Conservation (phyloP, 2,329 filamentous ascomycete genomes). For the Aspergillus pseudotamarii region DNA sequence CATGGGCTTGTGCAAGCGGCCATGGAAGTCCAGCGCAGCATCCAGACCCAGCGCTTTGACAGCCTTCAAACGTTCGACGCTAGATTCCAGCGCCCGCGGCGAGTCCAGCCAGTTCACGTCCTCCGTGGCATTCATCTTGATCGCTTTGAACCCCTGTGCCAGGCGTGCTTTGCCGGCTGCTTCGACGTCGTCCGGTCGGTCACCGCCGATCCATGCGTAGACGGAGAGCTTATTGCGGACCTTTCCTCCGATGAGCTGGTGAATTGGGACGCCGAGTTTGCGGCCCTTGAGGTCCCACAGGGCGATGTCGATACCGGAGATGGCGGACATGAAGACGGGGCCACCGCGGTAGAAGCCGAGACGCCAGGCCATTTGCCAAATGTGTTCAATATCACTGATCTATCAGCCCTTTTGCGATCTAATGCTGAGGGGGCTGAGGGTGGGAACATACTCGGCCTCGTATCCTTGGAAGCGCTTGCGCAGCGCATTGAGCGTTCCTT, state of each 20-base stretch:
- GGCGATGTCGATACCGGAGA: conserved; percentile 77
- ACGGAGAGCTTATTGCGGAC: conserved; percentile 70
- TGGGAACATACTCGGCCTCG: conserved; percentile 66
- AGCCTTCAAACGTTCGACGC: conserved; percentile 67
- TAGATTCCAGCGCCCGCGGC: conserved; percentile 63
- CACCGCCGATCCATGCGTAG: conserved; percentile 79
- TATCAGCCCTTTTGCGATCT: neutral
- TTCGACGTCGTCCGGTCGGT: conserved; percentile 68
- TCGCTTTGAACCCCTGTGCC: conserved; percentile 42
- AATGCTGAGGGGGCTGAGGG: neutral
- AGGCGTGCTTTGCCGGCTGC: conserved; percentile 55
- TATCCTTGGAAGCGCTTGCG: conserved; percentile 63
- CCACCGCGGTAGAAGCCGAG: conserved; percentile 76
- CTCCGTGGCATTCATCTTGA: conserved; percentile 81
- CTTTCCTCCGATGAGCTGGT: conserved; percentile 74
- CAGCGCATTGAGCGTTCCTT: conserved; percentile 71
- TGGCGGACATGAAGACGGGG: conserved; percentile 77
- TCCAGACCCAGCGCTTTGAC: conserved; percentile 73
- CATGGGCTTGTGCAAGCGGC: conserved; percentile 77
- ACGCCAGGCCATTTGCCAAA: conserved; percentile 76
- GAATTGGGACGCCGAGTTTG: conserved; percentile 67
- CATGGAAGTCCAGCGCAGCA: conserved; percentile 76
- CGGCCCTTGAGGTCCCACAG: conserved; percentile 76
- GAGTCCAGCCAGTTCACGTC: conserved; percentile 78
- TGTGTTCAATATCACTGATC: conserved; percentile 72